Evolutionary conservation across 163 green algal genomes (phyloP), one percentile per base, ranked within the genome.

Genomic region (Scenedesmus sp.): DNA sequence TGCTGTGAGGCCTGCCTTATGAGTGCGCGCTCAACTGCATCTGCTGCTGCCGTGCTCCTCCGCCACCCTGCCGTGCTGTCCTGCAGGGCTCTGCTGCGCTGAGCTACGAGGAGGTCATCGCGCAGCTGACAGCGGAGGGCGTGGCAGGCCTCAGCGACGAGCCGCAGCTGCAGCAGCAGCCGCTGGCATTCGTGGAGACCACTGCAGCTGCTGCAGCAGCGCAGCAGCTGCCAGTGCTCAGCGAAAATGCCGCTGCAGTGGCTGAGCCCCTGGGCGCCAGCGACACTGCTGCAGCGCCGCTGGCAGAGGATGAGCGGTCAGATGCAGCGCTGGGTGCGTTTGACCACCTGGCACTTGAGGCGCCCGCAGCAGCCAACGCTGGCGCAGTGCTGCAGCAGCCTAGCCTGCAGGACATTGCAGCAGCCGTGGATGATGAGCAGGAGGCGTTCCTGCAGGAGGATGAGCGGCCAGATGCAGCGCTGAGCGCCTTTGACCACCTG

Each of bases 41-140:
- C 59, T 74, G 7, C 82, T 70, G 56, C 77, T 9, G 46, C 26
- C 77, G 34, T 62, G 77, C 62, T 6, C n/a, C 34, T 86, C 12
- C 0, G 18, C 56, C 7, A 3, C 26, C 56, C 83, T 76, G 56
- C 23, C 1, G 18, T 57, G 34, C 77, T 56, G n/a, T 23, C 54
- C 16, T 67, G 66, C 57, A 60, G 16, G 84, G 57, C 46, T 2
- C 70, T 52, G 70, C 70, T 52, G 70, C 23, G 4, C 70, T 52
- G 70, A 89, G 57, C 84, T 81, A 81, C 13, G 84, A 89, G 26
- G 84, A 89, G 60, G 60, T 89, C 10, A 52, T 90, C 4, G 85
- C 85, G 18, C 85, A 90, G 54, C 57, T 90, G 18, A 8, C 85
- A 66, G 85, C 85, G 62, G 85, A 83, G 16, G 8, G 46, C 4